Evolutionary conservation across 805 yeast species (phyloP).

Genomic region (Phaffomyces antillensis): DNA sequence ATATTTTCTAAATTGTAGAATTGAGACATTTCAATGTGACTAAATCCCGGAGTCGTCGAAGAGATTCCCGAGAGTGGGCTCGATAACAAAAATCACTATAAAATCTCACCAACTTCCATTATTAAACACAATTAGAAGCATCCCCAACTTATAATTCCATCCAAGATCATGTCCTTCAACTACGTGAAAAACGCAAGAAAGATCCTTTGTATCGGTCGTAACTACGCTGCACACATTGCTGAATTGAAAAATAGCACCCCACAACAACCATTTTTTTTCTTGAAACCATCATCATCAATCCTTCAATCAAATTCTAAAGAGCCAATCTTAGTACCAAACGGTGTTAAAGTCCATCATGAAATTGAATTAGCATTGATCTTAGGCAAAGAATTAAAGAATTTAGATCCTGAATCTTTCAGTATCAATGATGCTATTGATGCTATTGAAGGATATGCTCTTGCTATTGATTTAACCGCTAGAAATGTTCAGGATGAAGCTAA

Average conservation of each 20-base stretch:
- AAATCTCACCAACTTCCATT: no score
- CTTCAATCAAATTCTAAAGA: constrained; percentile 28
- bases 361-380: constrained; percentile 82
- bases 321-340: constrained; percentile 63
- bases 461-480: constrained; percentile 92
- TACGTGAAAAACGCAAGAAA: constrained; percentile 64
- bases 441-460: constrained; percentile 81
- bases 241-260: constrained; percentile 84
- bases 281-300: constrained; percentile 81
- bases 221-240: constrained; percentile 92
- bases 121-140: no score
- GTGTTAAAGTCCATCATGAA: constrained; percentile 82
- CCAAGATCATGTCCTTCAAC: constrained; percentile 23
- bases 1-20: no score
- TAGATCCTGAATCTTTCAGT: constrained; percentile 48
- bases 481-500: constrained; percentile 95
- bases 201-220: constrained; percentile 91
- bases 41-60: no score
- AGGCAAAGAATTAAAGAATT: constrained; percentile 54
- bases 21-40: no score
- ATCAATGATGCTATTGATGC: constrained; percentile 65
- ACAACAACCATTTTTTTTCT: constrained; percentile 81
- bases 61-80: no score
- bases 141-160: no score
- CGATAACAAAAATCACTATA: no score